Evolutionary conservation across 2,329 filamentous ascomycete species (phyloP).

Genomic region (Arthrinium puccinioides): DNA sequence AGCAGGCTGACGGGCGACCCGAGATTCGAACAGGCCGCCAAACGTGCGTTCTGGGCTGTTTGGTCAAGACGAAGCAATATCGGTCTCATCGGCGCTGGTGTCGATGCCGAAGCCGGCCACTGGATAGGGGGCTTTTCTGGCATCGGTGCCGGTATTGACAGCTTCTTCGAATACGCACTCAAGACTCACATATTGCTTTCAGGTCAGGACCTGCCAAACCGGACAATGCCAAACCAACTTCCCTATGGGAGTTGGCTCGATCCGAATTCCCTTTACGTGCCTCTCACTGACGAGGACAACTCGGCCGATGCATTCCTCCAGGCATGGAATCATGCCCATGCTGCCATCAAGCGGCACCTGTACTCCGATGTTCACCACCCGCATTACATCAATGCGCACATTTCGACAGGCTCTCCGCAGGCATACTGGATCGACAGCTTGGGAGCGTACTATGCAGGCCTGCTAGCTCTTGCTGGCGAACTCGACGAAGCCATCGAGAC

Average conservation of each 20-base stretch:
- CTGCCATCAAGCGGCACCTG: slow-evolving; percentile 84
- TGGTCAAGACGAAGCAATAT: slow-evolving; percentile 82
- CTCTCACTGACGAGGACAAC: slow-evolving; percentile 57
- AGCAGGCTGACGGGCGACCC: slow-evolving; percentile 80
- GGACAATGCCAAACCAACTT: slow-evolving; percentile 33
- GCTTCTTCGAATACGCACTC: slow-evolving; percentile 96
- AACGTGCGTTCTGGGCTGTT: slow-evolving; percentile 94
- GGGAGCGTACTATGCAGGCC: slow-evolving; percentile 88
- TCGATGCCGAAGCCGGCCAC: slow-evolving; percentile 82
- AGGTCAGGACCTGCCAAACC: slow-evolving; percentile 55
- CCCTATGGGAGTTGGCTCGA: slow-evolving; percentile 42
- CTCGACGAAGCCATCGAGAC: slow-evolving; percentile 86
- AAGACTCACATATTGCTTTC: slow-evolving; percentile 91
- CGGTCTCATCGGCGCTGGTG: slow-evolving; percentile 81
- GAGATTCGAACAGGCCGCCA: slow-evolving; percentile 84
- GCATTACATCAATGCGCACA: slow-evolving; percentile 86
- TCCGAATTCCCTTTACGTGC: slow-evolving; percentile 54
- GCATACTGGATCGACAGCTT: slow-evolving; percentile 96
- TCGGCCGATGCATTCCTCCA: slow-evolving; percentile 72
- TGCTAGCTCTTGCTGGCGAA: slow-evolving; percentile 80
- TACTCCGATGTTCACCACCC: slow-evolving; percentile 81
- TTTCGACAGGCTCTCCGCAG: slow-evolving; percentile 78
- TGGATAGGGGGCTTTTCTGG: slow-evolving; percentile 90
- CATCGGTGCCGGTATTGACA: slow-evolving; percentile 93
- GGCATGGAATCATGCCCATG: slow-evolving; percentile 80